Base-by-base conservation (phyloP, 495 filamentous ascomycete species). In the Neurospora sublineolata region DNA sequence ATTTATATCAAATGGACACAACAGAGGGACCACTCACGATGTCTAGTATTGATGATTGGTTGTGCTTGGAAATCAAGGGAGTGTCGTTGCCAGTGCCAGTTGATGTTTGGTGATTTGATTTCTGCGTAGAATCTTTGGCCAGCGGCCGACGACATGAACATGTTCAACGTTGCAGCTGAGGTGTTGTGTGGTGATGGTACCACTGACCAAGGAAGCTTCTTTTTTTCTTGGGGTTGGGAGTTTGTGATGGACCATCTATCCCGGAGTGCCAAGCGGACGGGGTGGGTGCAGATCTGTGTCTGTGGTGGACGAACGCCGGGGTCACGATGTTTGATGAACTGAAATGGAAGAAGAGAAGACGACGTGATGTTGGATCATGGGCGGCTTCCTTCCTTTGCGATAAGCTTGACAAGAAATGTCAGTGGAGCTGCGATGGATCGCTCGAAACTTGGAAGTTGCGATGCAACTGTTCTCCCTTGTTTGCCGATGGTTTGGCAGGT, bases 41-140 rank as follows among this genome's bases (percentile, higher is more conserved):
- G 52, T 58, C 0, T 58, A 20, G 20, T 12, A 11, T 16, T 30
- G 23, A 14, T 7, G 12, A 64, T 64, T 18, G 52, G 52, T 1
- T 0, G 7, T 64, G 6, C 3, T 33, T 33, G 52, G 46, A 58
- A 58, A 58, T 14, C 20, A 58, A 46, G n/a, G 1, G 18, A 46
- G 42, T 46, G 8, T 20, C 9, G 8, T 11, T 42, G 67, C 74
- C 71, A 76, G 72, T 42, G 67, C 74, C 71, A 76, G 72, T 76
- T 67, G 74, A 44, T 30, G 37, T 30, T 14, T 40, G 4, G 12
- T 42, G 74, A 77, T 79, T 79, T 73, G 74, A 69, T 74, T 77
- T 68, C 20, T 37, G 46, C 5, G 4, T 0, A 4, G 41, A 41
- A 41, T 77, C 36, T 75, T 78, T 78, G 76, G 76, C 71, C 46